Percentiles rank a stretch among this genome's conserved stretches.
Conservation (phyloP, 2,329 filamentous ascomycete genomes). For the Harringtonia aguacate region DNA sequence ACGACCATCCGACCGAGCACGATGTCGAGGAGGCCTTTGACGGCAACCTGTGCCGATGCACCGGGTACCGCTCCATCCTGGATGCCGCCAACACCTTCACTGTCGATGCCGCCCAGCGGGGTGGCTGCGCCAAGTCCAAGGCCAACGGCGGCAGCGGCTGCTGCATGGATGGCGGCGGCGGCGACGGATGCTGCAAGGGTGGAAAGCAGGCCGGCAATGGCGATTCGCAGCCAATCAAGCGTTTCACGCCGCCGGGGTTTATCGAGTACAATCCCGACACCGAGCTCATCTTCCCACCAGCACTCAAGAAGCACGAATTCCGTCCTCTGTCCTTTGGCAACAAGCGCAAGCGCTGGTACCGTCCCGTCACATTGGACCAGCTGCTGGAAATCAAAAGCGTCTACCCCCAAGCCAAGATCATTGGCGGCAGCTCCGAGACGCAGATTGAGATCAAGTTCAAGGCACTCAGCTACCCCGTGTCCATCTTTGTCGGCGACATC, state of each 20-base stretch:
- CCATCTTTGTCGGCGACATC: constrained; percentile 90
- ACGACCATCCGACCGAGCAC: constrained; percentile 62
- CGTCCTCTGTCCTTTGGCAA: constrained; percentile 82
- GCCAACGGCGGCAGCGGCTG: constrained; percentile 36
- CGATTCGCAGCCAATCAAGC: constrained; percentile 45
- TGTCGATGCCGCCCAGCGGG: constrained; percentile 28
- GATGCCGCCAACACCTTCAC: constrained; percentile 91
- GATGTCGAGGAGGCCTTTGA: constrained; percentile 95
- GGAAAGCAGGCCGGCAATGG: constrained; percentile 23
- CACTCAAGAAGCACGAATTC: constrained; percentile 72
- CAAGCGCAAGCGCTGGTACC: constrained; percentile 88
- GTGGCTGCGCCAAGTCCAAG: constrained; percentile 36
- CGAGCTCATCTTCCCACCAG: constrained; percentile 87
- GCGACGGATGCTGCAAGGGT: constrained; percentile 55
- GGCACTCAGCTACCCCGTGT: constrained; percentile 78
- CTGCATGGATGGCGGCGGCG: constrained; percentile 55
- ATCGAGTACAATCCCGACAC: constrained; percentile 92
- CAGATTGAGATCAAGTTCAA: constrained; percentile 99
- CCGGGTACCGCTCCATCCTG: constrained; percentile 86
- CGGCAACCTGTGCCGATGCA: constrained; percentile 91
- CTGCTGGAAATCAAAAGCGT: constrained; percentile 83
- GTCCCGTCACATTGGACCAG: constrained; percentile 77
- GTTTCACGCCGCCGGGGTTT: constrained; percentile 79
- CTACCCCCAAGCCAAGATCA: constrained; percentile 81
- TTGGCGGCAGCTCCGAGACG: constrained; percentile 91